These are phyloP conservation scores for Emmonsia crescens DNA, from an alignment of 2,329 filamentous ascomycete species.

Conservation along the genomic window DNA sequence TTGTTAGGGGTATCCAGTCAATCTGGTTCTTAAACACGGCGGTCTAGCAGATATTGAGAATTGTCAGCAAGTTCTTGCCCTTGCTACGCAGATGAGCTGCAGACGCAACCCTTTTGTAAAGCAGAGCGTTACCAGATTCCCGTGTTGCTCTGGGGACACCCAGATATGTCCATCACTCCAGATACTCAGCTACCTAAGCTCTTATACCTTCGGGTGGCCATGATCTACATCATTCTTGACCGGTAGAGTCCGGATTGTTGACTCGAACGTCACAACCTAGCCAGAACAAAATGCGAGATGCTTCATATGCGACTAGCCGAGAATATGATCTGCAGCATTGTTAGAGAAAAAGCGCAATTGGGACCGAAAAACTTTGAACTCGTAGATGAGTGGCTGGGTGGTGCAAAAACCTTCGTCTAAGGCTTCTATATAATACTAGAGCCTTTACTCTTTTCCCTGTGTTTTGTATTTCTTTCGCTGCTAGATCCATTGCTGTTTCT, in stretches of 20 bases:
- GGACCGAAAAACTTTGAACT: no score
- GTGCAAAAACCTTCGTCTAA: no score
- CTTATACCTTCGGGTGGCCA: conserved; percentile 50
- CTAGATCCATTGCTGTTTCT: conserved; percentile 41
- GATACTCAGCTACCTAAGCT: conserved; percentile 47
- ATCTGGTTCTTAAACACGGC: no score
- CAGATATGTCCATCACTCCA: conserved; percentile 60
- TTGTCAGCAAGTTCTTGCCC: no score
- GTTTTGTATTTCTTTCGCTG: conserved; percentile 38
- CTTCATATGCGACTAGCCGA: conserved; percentile 49
- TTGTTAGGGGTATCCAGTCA: no score
- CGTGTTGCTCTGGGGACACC: conserved; percentile 57
- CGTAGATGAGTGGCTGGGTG: no score
- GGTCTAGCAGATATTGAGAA: no score
- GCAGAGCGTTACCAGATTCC: conserved; percentile 42
- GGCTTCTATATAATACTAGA: conserved; percentile 50
- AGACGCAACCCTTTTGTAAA: background rate
- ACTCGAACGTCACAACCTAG: conserved; percentile 57
- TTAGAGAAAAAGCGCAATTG: conserved; percentile 37
- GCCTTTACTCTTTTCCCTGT: conserved; percentile 43
- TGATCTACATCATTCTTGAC: conserved; percentile 55
- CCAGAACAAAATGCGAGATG: conserved; percentile 49
- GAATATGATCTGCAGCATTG: conserved; percentile 45
- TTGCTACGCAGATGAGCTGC: background rate
- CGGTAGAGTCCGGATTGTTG: conserved; percentile 54